Evolutionary conservation across 345 rosid species (phyloP).

Genomic region (Excoecaria cochinchinensis): DNA sequence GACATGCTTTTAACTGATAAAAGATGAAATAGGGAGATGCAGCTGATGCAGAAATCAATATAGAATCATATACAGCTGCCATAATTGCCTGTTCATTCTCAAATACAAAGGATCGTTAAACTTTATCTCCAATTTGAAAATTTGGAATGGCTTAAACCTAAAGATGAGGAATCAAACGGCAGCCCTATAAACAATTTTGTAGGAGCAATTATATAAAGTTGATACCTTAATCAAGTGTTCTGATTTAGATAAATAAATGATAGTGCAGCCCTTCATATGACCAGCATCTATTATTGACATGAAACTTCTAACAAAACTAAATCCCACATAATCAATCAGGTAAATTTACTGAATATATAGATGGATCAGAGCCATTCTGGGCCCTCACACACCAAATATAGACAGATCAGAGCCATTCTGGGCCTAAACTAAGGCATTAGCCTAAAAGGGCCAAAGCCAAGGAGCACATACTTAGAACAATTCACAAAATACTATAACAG

Average conservation of each 20-base stretch:
- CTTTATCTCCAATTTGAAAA: not conserved
- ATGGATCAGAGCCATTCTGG: not conserved
- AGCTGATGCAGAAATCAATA: not conserved
- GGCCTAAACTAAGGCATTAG: not conserved
- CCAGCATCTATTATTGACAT: not conserved
- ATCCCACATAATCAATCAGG: not conserved
- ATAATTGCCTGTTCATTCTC: not conserved
- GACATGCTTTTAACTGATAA: not conserved
- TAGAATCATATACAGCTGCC: not conserved
- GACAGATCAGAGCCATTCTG: not conserved
- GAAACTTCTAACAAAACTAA: not conserved
- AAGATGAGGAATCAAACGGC: not conserved
- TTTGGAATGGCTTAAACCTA: not conserved
- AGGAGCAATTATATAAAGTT: not conserved
- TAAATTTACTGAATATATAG: not conserved
- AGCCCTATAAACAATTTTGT: not conserved
- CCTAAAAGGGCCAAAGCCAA: not conserved
- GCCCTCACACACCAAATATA: not conserved
- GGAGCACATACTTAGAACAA: not conserved
- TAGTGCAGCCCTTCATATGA: not conserved
- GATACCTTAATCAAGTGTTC: not conserved
- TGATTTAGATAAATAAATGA: no score
- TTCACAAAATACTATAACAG: not conserved
- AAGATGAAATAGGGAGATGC: not conserved
- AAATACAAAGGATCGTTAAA: not conserved